Percentiles rank a stretch among this genome's conserved stretches.
Conservation (phyloP, 2,329 filamentous ascomycete genomes). For the Exophiala mesophila region DNA sequence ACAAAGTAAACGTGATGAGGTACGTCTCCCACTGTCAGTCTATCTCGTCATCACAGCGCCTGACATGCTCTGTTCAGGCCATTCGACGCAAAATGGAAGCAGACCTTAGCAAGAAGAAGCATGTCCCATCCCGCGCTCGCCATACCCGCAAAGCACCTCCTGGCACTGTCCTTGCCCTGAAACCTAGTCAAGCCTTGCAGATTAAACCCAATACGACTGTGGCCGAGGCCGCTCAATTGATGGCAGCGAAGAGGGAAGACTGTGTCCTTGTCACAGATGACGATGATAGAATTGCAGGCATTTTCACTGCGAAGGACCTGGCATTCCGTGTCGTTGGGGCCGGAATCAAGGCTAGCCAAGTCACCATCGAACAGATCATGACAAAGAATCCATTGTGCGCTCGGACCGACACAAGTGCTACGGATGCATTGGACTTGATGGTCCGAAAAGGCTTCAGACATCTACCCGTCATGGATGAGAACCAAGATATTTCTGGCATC, state of each 20-base stretch:
- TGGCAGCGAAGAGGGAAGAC: slow-evolving; percentile 98
- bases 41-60: slow-evolving; percentile 18
- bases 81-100: slow-evolving; percentile 96
- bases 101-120: slow-evolving; percentile 96
- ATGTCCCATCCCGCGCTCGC: slow-evolving; percentile 69
- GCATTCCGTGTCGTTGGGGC: slow-evolving; percentile 93
- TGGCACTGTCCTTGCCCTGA: slow-evolving; percentile 89
- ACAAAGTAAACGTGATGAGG: slow-evolving; percentile 97
- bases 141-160: slow-evolving; percentile 90
- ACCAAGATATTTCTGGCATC: slow-evolving; percentile 97
- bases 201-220: slow-evolving; percentile 95
- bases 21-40: slow-evolving; percentile 48
- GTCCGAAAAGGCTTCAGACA: slow-evolving; percentile 97
- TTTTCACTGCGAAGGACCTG: slow-evolving; percentile 98
- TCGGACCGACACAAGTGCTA: slow-evolving; percentile 94
- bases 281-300: slow-evolving; percentile 94
- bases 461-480: slow-evolving; percentile 98
- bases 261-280: slow-evolving; percentile 97
- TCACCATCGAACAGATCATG: slow-evolving; percentile 98
- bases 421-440: slow-evolving; percentile 95
- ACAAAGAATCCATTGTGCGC: slow-evolving; percentile 98
- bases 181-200: slow-evolving; percentile 91
- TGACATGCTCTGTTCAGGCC: slow-evolving; percentile 53
- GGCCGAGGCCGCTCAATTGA: slow-evolving; percentile 92
- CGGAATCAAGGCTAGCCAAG: slow-evolving; percentile 79